A percentile compares a stretch with the other conserved stretches of the same genome.
These are phyloP conservation scores for Exophiala alcalophila DNA, from an alignment of 2,329 filamentous ascomycete species.

Conservation along the genomic window DNA sequence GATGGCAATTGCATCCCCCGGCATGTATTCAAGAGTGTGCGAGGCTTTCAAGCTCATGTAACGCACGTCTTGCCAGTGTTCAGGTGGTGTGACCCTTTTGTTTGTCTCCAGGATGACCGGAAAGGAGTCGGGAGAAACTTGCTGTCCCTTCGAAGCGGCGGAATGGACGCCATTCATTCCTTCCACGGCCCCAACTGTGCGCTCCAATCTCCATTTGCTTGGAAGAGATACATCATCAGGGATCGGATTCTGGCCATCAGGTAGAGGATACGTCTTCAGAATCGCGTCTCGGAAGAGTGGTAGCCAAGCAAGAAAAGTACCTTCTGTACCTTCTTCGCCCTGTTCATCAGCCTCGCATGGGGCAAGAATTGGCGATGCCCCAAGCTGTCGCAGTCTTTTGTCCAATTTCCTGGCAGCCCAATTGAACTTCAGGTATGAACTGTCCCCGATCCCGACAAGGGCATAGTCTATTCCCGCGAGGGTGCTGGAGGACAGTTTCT, in stretches of 20 bases:
- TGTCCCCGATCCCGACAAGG: conserved; percentile 89
- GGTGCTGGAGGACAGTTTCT: conserved; percentile 69
- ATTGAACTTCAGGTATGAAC: conserved; percentile 94
- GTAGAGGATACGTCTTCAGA: conserved; percentile 66
- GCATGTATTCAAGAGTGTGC: conserved; percentile 51
- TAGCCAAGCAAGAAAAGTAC: conserved; percentile 76
- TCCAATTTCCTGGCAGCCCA: conserved; percentile 87
- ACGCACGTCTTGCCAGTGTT: conserved; percentile 93
- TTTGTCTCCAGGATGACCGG: conserved; percentile 63
- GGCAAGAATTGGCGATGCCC: conserved; percentile 71
- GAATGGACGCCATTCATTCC: conserved; percentile 12
- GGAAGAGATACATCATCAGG: conserved; percentile 22
- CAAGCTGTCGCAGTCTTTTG: conserved; percentile 78
- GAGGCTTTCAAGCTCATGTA: conserved; percentile 61
- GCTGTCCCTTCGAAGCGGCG: conserved; percentile 45
- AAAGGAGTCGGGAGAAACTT: conserved; percentile 55
- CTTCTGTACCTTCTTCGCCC: conserved; percentile 85
- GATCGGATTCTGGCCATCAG: conserved; percentile 51
- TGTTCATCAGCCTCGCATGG: conserved; percentile 89
- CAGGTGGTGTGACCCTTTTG: conserved; percentile 66
- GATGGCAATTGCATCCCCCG: conserved; percentile 77
- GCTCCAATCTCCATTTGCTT: conserved; percentile 19
- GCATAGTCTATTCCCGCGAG: conserved; percentile 70
- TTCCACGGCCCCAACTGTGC: neutral
- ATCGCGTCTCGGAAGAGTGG: conserved; percentile 65